Conservation (phyloP, 176 grass and related monocot species). For the Carex pumila region DNA sequence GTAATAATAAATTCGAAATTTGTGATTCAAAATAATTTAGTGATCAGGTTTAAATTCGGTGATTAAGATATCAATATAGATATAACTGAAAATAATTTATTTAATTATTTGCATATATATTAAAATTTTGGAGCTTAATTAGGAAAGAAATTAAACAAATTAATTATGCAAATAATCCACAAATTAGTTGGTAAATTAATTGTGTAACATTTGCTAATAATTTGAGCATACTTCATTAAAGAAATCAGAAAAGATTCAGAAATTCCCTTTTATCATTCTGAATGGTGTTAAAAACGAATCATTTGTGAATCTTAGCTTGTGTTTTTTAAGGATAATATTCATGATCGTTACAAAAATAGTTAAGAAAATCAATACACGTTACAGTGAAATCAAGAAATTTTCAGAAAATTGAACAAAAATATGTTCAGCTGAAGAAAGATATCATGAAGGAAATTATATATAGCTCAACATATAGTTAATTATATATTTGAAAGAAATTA, state of each 20-base stretch:
- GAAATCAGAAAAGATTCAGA: neutral
- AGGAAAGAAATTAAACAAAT: neutral
- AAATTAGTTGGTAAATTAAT: neutral
- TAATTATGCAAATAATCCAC: neutral
- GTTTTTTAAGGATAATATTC: too few relatives aligned
- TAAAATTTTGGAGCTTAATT: too few relatives aligned
- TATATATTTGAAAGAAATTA: neutral
- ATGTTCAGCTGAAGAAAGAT: neutral
- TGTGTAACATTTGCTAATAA: neutral
- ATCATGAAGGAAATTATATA: neutral
- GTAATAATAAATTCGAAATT: too few relatives aligned
- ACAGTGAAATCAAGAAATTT: too few relatives aligned
- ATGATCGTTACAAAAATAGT: too few relatives aligned
- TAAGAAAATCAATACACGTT: too few relatives aligned
- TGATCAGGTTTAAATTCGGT: too few relatives aligned
- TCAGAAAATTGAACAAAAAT: neutral
- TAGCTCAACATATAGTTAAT: neutral
- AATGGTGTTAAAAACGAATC: too few relatives aligned
- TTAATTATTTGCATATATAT: neutral
- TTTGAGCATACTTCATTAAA: neutral
- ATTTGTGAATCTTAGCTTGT: neutral
- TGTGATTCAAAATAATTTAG: too few relatives aligned
- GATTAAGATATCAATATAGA: too few relatives aligned
- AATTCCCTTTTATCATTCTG: too few relatives aligned
- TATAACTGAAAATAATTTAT: neutral